Evolutionary conservation across 805 yeast species (phyloP).

Genomic region (Yamadazyma kitorensis): DNA sequence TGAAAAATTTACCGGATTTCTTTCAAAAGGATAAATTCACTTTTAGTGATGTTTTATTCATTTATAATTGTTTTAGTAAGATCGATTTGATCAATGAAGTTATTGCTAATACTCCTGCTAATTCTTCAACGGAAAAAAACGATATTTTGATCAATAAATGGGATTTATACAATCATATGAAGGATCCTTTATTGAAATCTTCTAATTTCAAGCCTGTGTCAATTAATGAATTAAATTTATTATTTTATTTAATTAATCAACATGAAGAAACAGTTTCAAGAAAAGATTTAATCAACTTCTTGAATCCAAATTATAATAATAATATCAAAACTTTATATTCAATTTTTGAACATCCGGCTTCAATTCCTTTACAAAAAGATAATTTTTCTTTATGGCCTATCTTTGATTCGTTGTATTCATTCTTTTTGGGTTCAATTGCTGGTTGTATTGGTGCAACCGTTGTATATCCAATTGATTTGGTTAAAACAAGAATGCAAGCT

Average conservation of each 20-base stretch:
- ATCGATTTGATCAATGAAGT: constrained; percentile 45
- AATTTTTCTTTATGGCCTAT: constrained; percentile 46
- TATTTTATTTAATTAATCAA: constrained; percentile 39
- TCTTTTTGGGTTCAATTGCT: constrained; percentile 87
- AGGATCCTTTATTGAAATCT: constrained; percentile 42
- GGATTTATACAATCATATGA: constrained; percentile 41
- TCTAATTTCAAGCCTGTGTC: constrained; percentile 43
- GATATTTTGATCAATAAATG: constrained; percentile 40
- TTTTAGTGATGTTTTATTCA: constrained; percentile 37
- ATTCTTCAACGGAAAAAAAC: constrained; percentile 32
- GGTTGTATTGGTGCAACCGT: constrained; percentile 99
- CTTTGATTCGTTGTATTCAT: constrained; percentile 78
- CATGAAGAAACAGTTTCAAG: constrained; percentile 39
- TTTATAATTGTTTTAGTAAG: constrained; percentile 39
- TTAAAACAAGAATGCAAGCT: constrained; percentile 96
- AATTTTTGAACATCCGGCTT: constrained; percentile 41
- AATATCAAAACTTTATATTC: constrained; percentile 32
- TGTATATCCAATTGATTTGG: constrained; percentile 94
- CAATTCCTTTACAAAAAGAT: constrained; percentile 32
- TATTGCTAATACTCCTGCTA: constrained; percentile 45
- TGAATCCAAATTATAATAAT: constrained; percentile 55
- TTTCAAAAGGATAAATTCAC: constrained; percentile 31
- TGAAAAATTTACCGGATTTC: constrained; percentile 33
- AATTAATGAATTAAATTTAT: constrained; percentile 37
- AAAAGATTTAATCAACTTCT: constrained; percentile 40